Conservation (phyloP, 352 stramenopile genomes). For the Phytopythium delawarense region DNA sequence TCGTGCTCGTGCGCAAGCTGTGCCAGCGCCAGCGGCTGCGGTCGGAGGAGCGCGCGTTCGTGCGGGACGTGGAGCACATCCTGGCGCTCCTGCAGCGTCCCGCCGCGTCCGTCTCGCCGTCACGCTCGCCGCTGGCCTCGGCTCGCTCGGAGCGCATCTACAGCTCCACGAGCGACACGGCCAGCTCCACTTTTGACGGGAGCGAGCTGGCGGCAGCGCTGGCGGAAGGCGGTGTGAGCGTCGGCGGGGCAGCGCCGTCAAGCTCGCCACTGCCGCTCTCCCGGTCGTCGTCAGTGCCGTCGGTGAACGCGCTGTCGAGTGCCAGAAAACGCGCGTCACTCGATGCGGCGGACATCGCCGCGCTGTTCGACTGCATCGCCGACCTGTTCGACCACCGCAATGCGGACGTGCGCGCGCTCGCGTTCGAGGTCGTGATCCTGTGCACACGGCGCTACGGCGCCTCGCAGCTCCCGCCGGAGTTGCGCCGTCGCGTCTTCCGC, state of each 20-base stretch:
- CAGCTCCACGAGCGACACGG: conserved; percentile 16
- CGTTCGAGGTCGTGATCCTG: conserved; percentile 71
- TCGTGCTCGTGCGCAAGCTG: conserved; percentile 53
- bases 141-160: neutral
- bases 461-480: conserved; percentile 25
- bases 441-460: conserved; percentile 60
- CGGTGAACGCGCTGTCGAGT: neutral
- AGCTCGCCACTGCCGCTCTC: neutral
- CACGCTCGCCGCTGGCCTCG: conserved; percentile 1
- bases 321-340: conserved; percentile 2
- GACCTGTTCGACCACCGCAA: conserved; percentile 74
- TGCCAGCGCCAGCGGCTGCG: conserved; percentile 61
- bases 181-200: conserved; percentile 7
- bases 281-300: conserved; percentile 12
- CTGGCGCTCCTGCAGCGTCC: conserved; percentile 27
- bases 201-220: neutral
- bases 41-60: conserved; percentile 58
- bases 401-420: conserved; percentile 54
- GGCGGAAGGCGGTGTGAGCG: neutral
- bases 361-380: conserved; percentile 64
- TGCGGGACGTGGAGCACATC: conserved; percentile 65
- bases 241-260: neutral
- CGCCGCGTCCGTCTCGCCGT: neutral
- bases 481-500: conserved; percentile 54
- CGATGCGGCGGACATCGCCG: conserved; percentile 34